Evolutionary conservation across 2,329 filamentous ascomycete species (phyloP), one percentile per base, ranked within the genome.

Genomic region (Aspergillus sp.): DNA sequence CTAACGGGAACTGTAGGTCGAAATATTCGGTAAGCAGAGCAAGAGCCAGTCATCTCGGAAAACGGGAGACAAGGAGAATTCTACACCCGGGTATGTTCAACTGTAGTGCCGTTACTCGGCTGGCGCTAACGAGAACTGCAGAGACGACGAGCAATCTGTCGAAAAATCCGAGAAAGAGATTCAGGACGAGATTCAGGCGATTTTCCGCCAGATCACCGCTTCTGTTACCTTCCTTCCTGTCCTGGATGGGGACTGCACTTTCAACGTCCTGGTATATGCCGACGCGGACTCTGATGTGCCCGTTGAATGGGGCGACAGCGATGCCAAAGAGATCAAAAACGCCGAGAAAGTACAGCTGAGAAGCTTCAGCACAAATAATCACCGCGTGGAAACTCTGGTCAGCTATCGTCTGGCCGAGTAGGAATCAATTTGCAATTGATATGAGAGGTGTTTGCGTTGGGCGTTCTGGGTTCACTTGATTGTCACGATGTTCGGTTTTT

Each of bases 231-330:
- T 98, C 66, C 74, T 98, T 8, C 93, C 93, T 0, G 90, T 97
- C 72, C 80, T 98, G 4, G 83, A 88, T 51, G 90, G 90, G 36
- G 87, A 95, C 67, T 98, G 91, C 75, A 97, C 93, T 7, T 98
- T 98, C 76, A 98, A 98, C 63, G 91, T 98, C 42, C 79, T 98
- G 36, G 93, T 98, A 3, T 98, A 98, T 65, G 93, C 93, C 44
- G 91, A 98, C 65, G 90, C 90, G 12, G 90, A 97, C 69, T 93
- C 86, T 48, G 91, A 97, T 42, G 93, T 98, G 9, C 93, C 93
- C 3, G 84, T 98, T 48, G 93, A 98, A 68, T 98, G 93, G 93
- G 93, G 93, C 41, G 93, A 98, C 71, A 95, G 88, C 57, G 93
- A 97, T 68, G 90, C 91, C 46, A 96, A 95, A 73, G 93, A 98